Evolutionary conservation across 2,329 filamentous ascomycete genomes (phyloP), one percentile per base, ranked within the genome.

Genomic region (Fusarium marasasianum): DNA sequence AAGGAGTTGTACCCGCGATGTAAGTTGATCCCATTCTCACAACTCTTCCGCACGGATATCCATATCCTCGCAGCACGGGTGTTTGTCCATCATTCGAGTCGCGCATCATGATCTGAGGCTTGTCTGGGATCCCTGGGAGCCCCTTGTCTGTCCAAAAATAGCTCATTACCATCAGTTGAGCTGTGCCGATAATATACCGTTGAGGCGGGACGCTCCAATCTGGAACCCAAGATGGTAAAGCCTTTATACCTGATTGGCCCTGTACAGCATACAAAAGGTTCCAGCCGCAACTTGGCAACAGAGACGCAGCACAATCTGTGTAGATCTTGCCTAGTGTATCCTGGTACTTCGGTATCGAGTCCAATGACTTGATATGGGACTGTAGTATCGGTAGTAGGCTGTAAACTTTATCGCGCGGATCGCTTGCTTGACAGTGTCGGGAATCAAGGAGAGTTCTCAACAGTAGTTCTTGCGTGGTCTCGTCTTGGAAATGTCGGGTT

Each of bases 331-430:
- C 31, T 31, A 31, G 31, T 31, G 11, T 11, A 31, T 31, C 31
- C 31, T 31, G 31, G 31, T 31, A 31, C 31, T 31, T 31, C 12
- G 26, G 41, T 18, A 9, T 9, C 6, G 57, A 17, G 1, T 8
- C 13, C 1, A 44, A 4, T 22, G 35, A 1, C 14, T 6, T 47
- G 1, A 5, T 15, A 1, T 15, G 3, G 7, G 33, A 40, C 10
- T 45, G 15, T 1, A 63, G 18, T 1, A 63, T 43, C 5, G 60
- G 41, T 4, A 57, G 24, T 3, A 63, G 41, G 3, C 60, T 57
- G 5, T 63, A 63, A 0, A 63, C 2, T 10, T 63, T 57, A 5
- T 63, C 51, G 1, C 51, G 41, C 3, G 33, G 33, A 1, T 63
- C 60, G 5, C 22, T 57, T 20, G 51, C 60, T 4, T 57, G 10